Percentiles rank a stretch among this genome's conserved stretches.
Conservation (phyloP, 2,329 filamentous ascomycete species). For the Grosmannia huntii region DNA sequence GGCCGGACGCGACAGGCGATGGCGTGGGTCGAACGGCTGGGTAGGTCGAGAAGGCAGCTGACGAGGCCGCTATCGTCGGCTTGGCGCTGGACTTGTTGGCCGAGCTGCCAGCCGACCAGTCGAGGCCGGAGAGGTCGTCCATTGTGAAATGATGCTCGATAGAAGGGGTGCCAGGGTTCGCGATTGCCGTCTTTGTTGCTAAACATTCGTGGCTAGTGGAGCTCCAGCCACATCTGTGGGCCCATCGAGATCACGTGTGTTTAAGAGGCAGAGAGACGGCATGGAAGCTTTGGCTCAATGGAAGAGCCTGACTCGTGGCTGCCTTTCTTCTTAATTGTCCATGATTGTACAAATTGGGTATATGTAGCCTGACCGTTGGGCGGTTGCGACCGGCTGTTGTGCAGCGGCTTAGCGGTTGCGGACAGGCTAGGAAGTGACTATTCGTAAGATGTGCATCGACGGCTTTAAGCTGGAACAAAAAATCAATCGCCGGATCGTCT, state of each 20-base stretch:
- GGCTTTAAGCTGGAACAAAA: background rate
- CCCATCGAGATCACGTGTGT: background rate
- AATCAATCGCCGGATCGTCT: background rate
- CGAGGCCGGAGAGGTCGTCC: conserved; percentile 49
- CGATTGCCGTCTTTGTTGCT: background rate
- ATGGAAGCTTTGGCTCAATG: background rate
- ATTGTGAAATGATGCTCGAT: conserved; percentile 22
- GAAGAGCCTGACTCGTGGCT: background rate
- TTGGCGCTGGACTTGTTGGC: conserved; percentile 12
- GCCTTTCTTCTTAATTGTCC: background rate
- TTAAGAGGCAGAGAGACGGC: background rate
- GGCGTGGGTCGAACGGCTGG: conserved; percentile 41
- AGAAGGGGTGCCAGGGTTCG: background rate
- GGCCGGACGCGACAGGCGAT: conserved; percentile 41
- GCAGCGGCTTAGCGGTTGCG: background rate
- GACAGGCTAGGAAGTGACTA: background rate
- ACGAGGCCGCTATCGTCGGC: conserved; percentile 16
- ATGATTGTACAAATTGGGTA: too few species aligned
- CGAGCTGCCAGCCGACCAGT: conserved; percentile 36
- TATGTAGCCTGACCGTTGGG: too few species aligned
- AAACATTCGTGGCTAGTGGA: background rate
- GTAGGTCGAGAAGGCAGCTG: conserved; percentile 26
- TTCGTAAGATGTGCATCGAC: background rate
- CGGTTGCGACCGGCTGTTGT: too few species aligned
- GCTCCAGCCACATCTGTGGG: background rate